Evolutionary conservation across 805 yeast genomes (phyloP).

Genomic region (Lipomyces yamadae): DNA sequence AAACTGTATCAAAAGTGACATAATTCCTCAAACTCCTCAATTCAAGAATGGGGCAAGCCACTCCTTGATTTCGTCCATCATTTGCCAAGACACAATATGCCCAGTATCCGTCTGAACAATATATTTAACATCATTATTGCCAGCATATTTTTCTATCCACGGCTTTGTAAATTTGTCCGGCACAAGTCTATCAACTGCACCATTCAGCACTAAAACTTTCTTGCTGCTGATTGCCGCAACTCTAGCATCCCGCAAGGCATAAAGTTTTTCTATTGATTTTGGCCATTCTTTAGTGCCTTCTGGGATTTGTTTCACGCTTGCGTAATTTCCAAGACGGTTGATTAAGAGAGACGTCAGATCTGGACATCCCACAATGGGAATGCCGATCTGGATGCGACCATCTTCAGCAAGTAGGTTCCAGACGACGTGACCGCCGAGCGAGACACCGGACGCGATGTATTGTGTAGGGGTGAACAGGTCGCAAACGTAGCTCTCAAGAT

Average conservation of each 20-base stretch:
- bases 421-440: conserved; percentile 63
- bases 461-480: conserved; percentile 41
- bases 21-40: background rate
- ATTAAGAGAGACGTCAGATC: conserved; percentile 54
- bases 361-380: conserved; percentile 59
- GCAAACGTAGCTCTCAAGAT: conserved; percentile 50
- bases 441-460: conserved; percentile 56
- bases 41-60: conserved; percentile 38
- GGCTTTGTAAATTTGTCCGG: conserved; percentile 45
- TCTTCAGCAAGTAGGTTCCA: conserved; percentile 52
- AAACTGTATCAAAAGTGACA: background rate
- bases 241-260: conserved; percentile 27
- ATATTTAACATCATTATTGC: conserved; percentile 36
- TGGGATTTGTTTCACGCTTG: conserved; percentile 28
- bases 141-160: conserved; percentile 41
- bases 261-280: conserved; percentile 26
- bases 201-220: conserved; percentile 45
- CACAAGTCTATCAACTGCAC: conserved; percentile 47
- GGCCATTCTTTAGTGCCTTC: conserved; percentile 36
- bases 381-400: conserved; percentile 51
- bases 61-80: conserved; percentile 41
- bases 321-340: conserved; percentile 46
- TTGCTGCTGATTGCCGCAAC: conserved; percentile 26
- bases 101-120: conserved; percentile 43
- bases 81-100: conserved; percentile 43